phyloP scores from a whole-genome alignment of 192 early-diverging fungal species.

The Mortierella hygrophila region DNA sequence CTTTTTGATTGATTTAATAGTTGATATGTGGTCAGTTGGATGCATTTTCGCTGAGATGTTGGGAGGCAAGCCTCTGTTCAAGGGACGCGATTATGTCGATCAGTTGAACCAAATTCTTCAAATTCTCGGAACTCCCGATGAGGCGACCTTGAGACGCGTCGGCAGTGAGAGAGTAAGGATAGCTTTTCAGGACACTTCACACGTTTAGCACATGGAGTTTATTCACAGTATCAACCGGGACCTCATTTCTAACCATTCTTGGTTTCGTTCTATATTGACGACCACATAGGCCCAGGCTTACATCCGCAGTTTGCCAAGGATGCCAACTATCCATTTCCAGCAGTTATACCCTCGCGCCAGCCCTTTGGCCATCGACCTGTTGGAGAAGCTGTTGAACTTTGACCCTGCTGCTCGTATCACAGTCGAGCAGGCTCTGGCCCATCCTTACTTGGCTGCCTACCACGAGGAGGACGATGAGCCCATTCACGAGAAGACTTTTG shows the following conservation, averaged over 20 bases:
- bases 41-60: slow-evolving; percentile 99
- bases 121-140: slow-evolving; percentile 95
- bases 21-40: slow-evolving; percentile 98
- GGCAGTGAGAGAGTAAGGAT: slow-evolving; percentile 86
- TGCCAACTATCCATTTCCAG: slow-evolving; percentile 89
- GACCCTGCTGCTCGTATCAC: slow-evolving; percentile 94
- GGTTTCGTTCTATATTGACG: background rate
- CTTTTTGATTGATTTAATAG: slow-evolving; percentile 26
- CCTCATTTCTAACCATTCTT: background rate
- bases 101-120: slow-evolving; percentile 97
- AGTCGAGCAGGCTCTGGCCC: slow-evolving; percentile 92
- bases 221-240: background rate
- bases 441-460: slow-evolving; percentile 94
- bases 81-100: slow-evolving; percentile 98
- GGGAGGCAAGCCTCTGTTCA: slow-evolving; percentile 94
- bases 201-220: background rate
- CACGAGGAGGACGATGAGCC: slow-evolving; percentile 94
- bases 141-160: slow-evolving; percentile 86
- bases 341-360: slow-evolving; percentile 90
- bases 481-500: slow-evolving; percentile 73
- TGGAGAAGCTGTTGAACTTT: slow-evolving; percentile 92
- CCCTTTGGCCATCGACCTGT: slow-evolving; percentile 85
- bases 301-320: slow-evolving; percentile 89
- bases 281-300: slow-evolving; percentile 86
- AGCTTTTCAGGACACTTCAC: background rate